A percentile compares a stretch with the other conserved stretches of the same genome.
phyloP scores from a whole-genome alignment of 2,329 filamentous ascomycete species.

The Exophiala xenobiotica region DNA sequence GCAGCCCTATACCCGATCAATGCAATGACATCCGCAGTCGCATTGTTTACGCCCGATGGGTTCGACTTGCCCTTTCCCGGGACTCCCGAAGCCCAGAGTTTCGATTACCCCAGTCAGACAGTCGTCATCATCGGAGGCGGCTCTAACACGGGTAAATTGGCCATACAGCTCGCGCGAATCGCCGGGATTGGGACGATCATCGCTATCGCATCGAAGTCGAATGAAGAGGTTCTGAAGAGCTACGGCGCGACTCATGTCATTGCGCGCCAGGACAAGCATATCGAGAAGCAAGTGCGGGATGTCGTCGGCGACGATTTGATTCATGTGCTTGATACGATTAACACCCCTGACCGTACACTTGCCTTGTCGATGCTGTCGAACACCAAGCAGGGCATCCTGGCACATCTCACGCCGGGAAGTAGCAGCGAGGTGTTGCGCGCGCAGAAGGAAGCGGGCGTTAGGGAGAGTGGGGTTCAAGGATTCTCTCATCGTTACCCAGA shows the following conservation, averaged over 20 bases:
- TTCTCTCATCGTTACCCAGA: constrained; percentile 31
- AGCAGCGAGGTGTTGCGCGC: constrained; percentile 31
- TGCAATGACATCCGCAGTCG: constrained; percentile 34
- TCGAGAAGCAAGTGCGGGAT: constrained; percentile 34
- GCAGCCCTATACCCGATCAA: constrained; percentile 40
- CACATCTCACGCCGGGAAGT: constrained; percentile 20
- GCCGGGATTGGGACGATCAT: constrained; percentile 40
- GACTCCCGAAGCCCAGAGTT: not conserved
- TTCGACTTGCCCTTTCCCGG: constrained; percentile 31
- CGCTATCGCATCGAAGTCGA: constrained; percentile 29
- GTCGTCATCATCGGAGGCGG: constrained; percentile 29
- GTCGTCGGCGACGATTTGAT: constrained; percentile 41
- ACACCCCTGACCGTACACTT: constrained; percentile 31
- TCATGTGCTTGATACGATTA: constrained; percentile 39
- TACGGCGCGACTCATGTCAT: constrained; percentile 43
- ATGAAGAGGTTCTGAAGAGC: constrained; percentile 33
- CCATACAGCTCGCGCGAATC: constrained; percentile 25
- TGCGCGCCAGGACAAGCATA: constrained; percentile 37
- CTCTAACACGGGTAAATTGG: constrained; percentile 27
- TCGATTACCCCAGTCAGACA: constrained; percentile 15
- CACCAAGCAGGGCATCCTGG: constrained; percentile 36
- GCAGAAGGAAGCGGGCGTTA: constrained; percentile 35
- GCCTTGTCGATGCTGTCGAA: constrained; percentile 37
- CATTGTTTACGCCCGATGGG: constrained; percentile 37
- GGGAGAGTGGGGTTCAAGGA: constrained; percentile 35